phyloP scores from a whole-genome alignment of 1,139 yeast genomes.

The Pneumocystis carinii region DNA sequence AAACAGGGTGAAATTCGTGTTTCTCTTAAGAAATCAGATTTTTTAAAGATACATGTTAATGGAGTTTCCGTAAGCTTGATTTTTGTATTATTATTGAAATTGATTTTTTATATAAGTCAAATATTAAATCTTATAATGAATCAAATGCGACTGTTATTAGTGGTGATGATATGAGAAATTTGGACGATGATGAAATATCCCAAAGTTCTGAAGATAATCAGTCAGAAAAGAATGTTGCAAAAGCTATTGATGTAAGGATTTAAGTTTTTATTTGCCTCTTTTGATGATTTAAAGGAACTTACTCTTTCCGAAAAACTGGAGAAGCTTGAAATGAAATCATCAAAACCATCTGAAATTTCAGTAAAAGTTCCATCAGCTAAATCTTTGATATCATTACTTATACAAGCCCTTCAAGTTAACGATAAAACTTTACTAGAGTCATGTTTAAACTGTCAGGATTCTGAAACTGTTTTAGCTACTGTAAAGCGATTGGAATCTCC shows the following conservation, averaged over 20 bases:
- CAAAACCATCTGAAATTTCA: slow-evolving; percentile 16
- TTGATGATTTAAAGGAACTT: slow-evolving; percentile 13
- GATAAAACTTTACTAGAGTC: slow-evolving; percentile 42
- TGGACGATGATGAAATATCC: background rate
- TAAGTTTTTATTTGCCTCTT: background rate
- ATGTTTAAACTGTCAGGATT: slow-evolving; percentile 64
- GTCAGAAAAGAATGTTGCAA: background rate
- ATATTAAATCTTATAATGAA: background rate
- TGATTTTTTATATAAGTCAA: background rate
- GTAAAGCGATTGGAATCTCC: slow-evolving; percentile 55
- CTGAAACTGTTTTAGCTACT: slow-evolving; percentile 55
- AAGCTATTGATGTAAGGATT: background rate
- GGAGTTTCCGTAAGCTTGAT: slow-evolving; percentile 8
- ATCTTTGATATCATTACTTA: slow-evolving; percentile 26
- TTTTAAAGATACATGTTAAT: slow-evolving; percentile 8
- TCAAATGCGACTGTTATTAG: background rate
- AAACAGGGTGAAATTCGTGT: slow-evolving; percentile 63
- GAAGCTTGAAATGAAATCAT: slow-evolving; percentile 24
- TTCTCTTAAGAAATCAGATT: slow-evolving; percentile 21
- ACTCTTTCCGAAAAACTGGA: slow-evolving; percentile 30
- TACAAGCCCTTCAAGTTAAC: slow-evolving; percentile 29
- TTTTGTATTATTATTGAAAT: background rate
- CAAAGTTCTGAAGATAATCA: background rate
- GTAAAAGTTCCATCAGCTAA: slow-evolving; percentile 21
- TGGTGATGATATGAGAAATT: background rate